phyloP scores from a whole-genome alignment of 228 moss, liverwort and hornwort species.

The Sphagnum magellanicum region DNA sequence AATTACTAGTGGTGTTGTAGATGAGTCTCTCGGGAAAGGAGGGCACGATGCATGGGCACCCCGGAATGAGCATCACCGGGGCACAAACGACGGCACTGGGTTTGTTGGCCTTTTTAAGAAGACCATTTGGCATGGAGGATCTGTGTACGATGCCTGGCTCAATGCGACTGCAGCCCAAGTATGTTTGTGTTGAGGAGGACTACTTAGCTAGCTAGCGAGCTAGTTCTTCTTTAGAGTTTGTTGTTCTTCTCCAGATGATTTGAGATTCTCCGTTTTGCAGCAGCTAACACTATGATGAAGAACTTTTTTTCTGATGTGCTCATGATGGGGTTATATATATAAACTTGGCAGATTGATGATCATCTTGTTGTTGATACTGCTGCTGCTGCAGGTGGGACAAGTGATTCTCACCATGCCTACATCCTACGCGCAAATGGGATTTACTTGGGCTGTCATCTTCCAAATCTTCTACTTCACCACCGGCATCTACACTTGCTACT shows the following conservation, averaged over 20 bases:
- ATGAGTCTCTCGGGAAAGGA: too few species aligned
- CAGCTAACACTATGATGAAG: too few species aligned
- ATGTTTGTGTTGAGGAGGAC: background rate
- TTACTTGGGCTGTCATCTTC: constrained; percentile 42
- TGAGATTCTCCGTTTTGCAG: background rate
- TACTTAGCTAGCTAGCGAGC: too few species aligned
- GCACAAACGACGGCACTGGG: background rate
- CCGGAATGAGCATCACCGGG: too few species aligned
- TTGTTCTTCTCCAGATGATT: background rate
- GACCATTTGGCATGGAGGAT: constrained; percentile 69
- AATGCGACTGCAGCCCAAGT: constrained; percentile 71
- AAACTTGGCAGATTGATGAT: too few species aligned
- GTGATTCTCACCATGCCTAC: constrained; percentile 75
- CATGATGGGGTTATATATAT: too few species aligned
- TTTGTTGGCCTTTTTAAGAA: constrained; percentile 8
- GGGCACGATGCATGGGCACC: too few species aligned
- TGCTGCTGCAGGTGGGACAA: constrained; percentile 56
- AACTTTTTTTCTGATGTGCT: too few species aligned
- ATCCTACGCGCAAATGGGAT: constrained; percentile 78
- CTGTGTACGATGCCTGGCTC: constrained; percentile 68
- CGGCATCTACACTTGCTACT: constrained; percentile 66
- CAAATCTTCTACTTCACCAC: constrained; percentile 36
- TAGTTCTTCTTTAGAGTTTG: background rate
- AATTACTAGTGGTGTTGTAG: too few species aligned
- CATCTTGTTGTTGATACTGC: too few species aligned